Conservation (phyloP, 805 yeast genomes). For the Saccharomycopsis babjevae region DNA sequence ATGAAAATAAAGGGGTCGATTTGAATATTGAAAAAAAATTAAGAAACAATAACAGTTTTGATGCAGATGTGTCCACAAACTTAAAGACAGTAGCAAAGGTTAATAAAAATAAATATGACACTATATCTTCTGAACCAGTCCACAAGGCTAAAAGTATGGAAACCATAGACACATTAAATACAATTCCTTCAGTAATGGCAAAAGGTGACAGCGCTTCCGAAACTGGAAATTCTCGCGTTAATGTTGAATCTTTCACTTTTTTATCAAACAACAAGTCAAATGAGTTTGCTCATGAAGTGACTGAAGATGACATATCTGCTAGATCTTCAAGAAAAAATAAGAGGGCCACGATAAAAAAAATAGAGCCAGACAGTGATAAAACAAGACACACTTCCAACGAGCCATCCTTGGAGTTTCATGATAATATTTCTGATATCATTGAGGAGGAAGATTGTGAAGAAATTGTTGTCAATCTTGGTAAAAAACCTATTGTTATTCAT, state of each 20-base stretch:
- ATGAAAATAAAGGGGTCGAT: neutral
- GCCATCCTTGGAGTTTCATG: neutral
- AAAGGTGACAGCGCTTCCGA: neutral
- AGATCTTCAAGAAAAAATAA: neutral
- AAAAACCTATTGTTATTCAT: neutral
- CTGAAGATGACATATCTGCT: neutral
- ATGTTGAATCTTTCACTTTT: neutral
- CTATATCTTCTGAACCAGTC: neutral
- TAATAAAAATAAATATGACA: neutral
- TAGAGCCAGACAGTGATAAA: neutral
- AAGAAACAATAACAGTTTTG: slow-evolving; percentile 6
- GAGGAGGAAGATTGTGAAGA: neutral
- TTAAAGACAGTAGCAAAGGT: no score
- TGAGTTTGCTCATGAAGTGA: neutral
- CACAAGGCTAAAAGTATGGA: neutral
- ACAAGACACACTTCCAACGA: neutral
- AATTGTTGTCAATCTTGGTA: neutral
- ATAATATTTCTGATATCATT: neutral
- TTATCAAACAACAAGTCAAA: neutral
- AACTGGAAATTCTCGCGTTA: neutral
- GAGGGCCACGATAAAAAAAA: neutral
- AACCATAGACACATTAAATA: neutral
- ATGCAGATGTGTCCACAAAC: no score
- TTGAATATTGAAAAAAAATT: slow-evolving; percentile 1
- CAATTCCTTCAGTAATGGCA: neutral